Percentiles rank a stretch among this genome's conserved stretches.
phyloP scores from a whole-genome alignment of 2,329 filamentous ascomycete genomes.

The Cercospora beticola region DNA sequence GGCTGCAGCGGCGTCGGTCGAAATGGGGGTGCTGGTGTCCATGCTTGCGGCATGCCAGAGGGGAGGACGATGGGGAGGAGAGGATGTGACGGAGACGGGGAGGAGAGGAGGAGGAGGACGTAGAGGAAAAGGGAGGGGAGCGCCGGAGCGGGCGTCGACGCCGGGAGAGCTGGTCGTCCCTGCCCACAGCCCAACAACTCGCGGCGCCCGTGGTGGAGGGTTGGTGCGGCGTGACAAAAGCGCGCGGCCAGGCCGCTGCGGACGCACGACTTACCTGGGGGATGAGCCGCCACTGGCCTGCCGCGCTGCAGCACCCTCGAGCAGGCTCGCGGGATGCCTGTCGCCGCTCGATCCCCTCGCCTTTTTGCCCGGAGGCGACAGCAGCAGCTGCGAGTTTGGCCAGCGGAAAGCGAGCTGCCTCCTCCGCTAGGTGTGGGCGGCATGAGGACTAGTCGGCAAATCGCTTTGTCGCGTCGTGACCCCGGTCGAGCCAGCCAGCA shows the following conservation, averaged over 20 bases:
- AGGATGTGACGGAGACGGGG: not conserved
- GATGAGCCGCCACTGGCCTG: not conserved
- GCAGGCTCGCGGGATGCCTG: not conserved
- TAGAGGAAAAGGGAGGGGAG: not conserved
- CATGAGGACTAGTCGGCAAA: not conserved
- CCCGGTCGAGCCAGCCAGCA: not conserved
- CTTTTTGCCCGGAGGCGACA: not conserved
- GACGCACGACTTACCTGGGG: not conserved
- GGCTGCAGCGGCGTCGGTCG: slow-evolving; percentile 30
- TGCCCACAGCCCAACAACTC: not conserved
- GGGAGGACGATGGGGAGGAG: not conserved
- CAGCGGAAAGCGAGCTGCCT: not conserved
- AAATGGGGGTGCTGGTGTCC: slow-evolving; percentile 12
- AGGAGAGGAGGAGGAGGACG: slow-evolving; percentile 6
- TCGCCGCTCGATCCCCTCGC: not conserved
- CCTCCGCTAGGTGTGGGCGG: not conserved
- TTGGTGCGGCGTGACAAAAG: not conserved
- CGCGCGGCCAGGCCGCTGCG: not conserved
- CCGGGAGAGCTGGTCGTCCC: not conserved
- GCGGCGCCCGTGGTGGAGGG: not conserved
- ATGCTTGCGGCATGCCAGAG: slow-evolving; percentile 7
- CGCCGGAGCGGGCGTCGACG: not conserved
- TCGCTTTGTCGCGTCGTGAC: not conserved
- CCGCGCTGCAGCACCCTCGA: not conserved
- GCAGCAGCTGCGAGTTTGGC: not conserved